Evolutionary conservation across 2,329 filamentous ascomycete genomes (phyloP).

Genomic region (Claviceps pazoutovae): DNA sequence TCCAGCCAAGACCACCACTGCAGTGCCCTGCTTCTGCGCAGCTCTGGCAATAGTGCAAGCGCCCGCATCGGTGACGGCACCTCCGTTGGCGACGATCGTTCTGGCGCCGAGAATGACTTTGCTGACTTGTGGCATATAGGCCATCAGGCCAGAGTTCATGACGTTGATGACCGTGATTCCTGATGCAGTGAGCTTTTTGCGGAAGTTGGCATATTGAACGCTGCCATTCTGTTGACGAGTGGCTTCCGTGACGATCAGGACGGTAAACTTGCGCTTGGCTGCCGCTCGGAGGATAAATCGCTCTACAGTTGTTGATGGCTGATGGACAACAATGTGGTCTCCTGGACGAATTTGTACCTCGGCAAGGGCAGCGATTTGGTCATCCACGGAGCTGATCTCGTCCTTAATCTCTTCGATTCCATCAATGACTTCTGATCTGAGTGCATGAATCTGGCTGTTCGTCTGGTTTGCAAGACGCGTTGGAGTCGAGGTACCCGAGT

Average conservation of each 20-base stretch:
- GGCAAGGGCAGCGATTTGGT: constrained; percentile 78
- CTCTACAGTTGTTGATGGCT: constrained; percentile 74
- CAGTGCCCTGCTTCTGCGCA: constrained; percentile 66
- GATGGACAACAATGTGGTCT: constrained; percentile 82
- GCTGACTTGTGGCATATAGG: constrained; percentile 88
- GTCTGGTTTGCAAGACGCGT: constrained; percentile 22
- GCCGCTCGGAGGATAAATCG: constrained; percentile 81
- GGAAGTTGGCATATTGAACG: constrained; percentile 40
- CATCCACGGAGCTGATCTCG: constrained; percentile 82
- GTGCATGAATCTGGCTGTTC: constrained; percentile 44
- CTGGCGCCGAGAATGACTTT: constrained; percentile 88
- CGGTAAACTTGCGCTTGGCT: constrained; percentile 78
- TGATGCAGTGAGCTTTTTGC: constrained; percentile 62
- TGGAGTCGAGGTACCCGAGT: constrained; percentile 37
- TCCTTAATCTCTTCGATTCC: constrained; percentile 94
- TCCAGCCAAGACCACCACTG: constrained; percentile 78
- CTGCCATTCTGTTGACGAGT: constrained; percentile 23
- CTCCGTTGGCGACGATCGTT: constrained; percentile 77
- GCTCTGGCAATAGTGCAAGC: constrained; percentile 71
- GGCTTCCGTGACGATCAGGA: constrained; percentile 63
- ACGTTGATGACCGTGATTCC: constrained; percentile 76
- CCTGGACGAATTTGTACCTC: constrained; percentile 88
- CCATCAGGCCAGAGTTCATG: constrained; percentile 73
- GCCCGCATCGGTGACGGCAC: constrained; percentile 73
- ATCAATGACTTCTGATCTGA: constrained; percentile 82